Evolutionary conservation across 2,329 filamentous ascomycete species (phyloP).

Genomic region (Hymenoscyphus salicellus): DNA sequence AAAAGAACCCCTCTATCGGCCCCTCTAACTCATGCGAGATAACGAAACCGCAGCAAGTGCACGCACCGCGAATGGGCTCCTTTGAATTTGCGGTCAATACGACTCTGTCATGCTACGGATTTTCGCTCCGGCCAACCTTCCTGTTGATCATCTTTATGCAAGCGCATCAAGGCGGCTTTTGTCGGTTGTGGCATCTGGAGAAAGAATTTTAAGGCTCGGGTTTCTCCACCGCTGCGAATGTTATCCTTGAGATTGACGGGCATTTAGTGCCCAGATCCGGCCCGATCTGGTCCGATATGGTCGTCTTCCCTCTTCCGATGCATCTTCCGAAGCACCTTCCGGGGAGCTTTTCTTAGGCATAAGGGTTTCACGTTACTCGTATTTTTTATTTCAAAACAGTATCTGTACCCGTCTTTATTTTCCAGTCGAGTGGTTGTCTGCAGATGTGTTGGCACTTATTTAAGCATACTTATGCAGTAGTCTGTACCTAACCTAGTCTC

Average conservation of each 20-base stretch:
- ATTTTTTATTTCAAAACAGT: neutral
- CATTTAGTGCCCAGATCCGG: neutral
- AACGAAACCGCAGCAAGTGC: neutral
- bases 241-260: neutral
- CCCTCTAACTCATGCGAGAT: slow-evolving; percentile 6
- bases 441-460: neutral
- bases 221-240: neutral
- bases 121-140: neutral
- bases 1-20: neutral
- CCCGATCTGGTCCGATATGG: neutral
- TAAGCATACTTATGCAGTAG: neutral
- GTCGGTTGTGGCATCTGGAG: neutral
- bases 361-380: neutral
- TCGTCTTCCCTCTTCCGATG: neutral
- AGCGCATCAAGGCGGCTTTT: neutral
- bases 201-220: neutral
- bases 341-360: neutral
- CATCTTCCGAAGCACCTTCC: neutral
- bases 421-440: neutral
- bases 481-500: neutral
- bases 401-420: neutral
- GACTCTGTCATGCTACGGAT: slow-evolving; percentile 6
- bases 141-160: slow-evolving; percentile 1
- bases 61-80: neutral
- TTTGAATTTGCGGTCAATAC: neutral